phyloP scores from a whole-genome alignment of 228 moss, liverwort and hornwort genomes.

The Sphagnum magellanicum region DNA sequence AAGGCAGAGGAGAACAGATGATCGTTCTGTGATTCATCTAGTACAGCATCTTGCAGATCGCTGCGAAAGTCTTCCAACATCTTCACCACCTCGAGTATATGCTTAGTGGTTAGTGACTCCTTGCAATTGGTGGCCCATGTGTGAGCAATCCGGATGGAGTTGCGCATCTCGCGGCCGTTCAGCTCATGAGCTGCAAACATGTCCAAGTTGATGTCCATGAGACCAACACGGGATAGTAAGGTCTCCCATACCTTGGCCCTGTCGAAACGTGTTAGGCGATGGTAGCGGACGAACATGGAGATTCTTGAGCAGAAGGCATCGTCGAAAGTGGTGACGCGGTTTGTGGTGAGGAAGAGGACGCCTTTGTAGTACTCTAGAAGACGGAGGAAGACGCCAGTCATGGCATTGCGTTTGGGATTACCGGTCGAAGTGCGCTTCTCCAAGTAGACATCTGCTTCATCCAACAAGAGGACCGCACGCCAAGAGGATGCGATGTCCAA shows the following conservation, averaged over 20 bases:
- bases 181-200: conserved; percentile 16
- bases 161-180: conserved; percentile 54
- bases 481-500: conserved; percentile 54
- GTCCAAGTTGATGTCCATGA: conserved; percentile 5
- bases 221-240: conserved; percentile 17
- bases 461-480: conserved; percentile 53
- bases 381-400: conserved; percentile 57
- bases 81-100: conserved; percentile 24
- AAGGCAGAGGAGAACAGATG: background rate
- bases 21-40: conserved; percentile 1
- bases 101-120: conserved; percentile 16
- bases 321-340: conserved; percentile 44
- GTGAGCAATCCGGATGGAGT: conserved; percentile 42
- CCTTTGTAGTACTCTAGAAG: conserved; percentile 52
- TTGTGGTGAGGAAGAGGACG: conserved; percentile 57
- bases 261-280: conserved; percentile 16
- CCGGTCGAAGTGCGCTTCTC: conserved; percentile 23
- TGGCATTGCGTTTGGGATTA: conserved; percentile 21
- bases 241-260: conserved; percentile 33
- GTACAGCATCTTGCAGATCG: conserved; percentile 32
- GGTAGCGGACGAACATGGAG: conserved; percentile 57
- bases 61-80: conserved; percentile 25
- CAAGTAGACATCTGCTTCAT: conserved; percentile 60
- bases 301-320: conserved; percentile 57
- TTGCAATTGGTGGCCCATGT: conserved; percentile 36